phyloP scores from a whole-genome alignment of 169 alveolate species.

The Besnoitia besnoiti region DNA sequence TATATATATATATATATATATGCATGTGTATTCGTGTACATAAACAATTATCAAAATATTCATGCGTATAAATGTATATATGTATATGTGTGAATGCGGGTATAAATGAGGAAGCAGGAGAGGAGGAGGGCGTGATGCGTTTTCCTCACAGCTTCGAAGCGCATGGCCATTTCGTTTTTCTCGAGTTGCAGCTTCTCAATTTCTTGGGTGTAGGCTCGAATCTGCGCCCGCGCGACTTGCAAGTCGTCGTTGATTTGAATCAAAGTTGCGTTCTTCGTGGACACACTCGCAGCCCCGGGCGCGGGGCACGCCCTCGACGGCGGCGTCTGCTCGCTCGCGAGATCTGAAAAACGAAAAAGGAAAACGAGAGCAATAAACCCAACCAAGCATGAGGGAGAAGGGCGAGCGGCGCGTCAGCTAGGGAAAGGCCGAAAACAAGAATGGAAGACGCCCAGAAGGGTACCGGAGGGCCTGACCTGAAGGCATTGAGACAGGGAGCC shows the following conservation, averaged over 20 bases:
- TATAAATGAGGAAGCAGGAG: background rate
- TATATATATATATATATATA: background rate
- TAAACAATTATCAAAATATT: background rate
- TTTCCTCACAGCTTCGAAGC: background rate
- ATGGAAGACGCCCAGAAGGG: background rate
- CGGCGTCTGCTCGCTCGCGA: background rate
- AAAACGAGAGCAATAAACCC: background rate
- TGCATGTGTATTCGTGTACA: background rate
- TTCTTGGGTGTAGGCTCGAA: background rate
- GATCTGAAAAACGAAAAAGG: background rate
- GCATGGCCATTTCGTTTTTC: background rate
- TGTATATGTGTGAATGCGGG: background rate
- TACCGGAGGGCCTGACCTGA: no score
- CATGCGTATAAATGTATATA: background rate
- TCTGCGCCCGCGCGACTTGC: slow-evolving; percentile 4
- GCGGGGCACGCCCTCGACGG: no score
- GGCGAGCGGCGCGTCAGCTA: background rate
- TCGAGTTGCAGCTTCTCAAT: background rate
- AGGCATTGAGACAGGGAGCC: no score
- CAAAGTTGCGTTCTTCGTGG: background rate
- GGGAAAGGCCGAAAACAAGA: background rate
- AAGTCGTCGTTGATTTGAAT: background rate
- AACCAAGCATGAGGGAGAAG: background rate
- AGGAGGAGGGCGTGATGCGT: background rate
- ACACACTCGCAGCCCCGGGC: no score